Percentiles rank a stretch among this genome's conserved stretches.
Conservation (phyloP, 2,329 filamentous ascomycete genomes). For the Lecanosticta acicola region DNA sequence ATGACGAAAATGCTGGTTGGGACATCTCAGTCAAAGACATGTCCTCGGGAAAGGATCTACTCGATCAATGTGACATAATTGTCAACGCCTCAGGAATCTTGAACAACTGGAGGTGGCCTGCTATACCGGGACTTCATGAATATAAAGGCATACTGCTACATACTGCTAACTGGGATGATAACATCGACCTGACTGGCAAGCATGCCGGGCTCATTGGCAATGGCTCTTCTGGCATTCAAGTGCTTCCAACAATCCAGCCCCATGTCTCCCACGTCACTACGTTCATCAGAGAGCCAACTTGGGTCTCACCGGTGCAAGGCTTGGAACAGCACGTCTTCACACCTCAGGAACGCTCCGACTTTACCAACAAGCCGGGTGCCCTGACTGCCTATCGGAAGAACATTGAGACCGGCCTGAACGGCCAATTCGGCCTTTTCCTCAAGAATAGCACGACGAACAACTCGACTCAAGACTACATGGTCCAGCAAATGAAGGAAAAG, state of each 20-base stretch:
- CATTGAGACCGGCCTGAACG: constrained; percentile 47
- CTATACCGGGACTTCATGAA: constrained; percentile 26
- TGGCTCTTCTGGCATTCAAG: constrained; percentile 8
- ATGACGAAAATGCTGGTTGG: constrained; percentile 22
- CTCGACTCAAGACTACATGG: constrained; percentile 36
- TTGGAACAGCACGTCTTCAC: constrained; percentile 38
- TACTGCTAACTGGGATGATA: constrained; percentile 25
- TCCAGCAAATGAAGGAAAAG: constrained; percentile 38
- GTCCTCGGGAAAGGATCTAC: constrained; percentile 23
- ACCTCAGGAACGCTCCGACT: constrained; percentile 38
- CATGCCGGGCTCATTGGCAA: constrained; percentile 9
- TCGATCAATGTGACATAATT: constrained; percentile 26
- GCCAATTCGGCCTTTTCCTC: constrained; percentile 48
- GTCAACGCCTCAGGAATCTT: constrained; percentile 17
- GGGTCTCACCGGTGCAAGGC: constrained; percentile 29
- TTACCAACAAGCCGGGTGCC: constrained; percentile 38
- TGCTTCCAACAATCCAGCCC: constrained; percentile 28
- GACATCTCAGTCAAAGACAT: constrained; percentile 20
- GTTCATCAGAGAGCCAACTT: constrained; percentile 48
- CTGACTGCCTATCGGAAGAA: constrained; percentile 44
- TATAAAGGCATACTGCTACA: constrained; percentile 31
- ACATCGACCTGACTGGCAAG: constrained; percentile 14
- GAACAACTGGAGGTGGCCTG: constrained; percentile 28
- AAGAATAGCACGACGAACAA: constrained; percentile 42
- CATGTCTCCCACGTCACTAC: constrained; percentile 42